phyloP scores from a whole-genome alignment of 176 grass and related monocot genomes.

The Eragrostis curvula region DNA sequence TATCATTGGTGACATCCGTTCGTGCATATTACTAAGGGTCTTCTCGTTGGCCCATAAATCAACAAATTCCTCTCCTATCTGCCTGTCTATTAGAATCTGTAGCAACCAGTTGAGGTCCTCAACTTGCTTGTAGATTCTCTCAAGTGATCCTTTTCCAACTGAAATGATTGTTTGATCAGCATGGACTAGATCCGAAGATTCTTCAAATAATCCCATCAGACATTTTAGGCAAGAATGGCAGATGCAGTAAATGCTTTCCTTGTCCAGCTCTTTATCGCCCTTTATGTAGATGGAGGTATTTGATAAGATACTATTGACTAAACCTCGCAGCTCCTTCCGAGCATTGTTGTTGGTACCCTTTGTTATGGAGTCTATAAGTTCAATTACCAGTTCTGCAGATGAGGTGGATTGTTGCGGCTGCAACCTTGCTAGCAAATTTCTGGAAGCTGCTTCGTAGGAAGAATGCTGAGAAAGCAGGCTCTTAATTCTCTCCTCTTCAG shows the following conservation, averaged over 20 bases:
- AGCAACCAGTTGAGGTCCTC: slow-evolving; percentile 85
- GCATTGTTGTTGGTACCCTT: slow-evolving; percentile 74
- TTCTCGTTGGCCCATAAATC: slow-evolving; percentile 68
- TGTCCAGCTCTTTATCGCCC: slow-evolving; percentile 55
- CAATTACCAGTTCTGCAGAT: slow-evolving; percentile 60
- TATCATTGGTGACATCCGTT: slow-evolving; percentile 67
- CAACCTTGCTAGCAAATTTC: slow-evolving; percentile 64
- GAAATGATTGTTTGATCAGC: slow-evolving; percentile 37
- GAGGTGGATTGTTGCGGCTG: slow-evolving; percentile 40
- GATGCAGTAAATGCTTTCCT: slow-evolving; percentile 64
- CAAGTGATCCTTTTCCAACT: slow-evolving; percentile 51
- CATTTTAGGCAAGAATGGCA: slow-evolving; percentile 75
- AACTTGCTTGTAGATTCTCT: slow-evolving; percentile 72
- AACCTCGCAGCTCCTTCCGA: slow-evolving; percentile 66
- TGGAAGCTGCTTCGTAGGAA: slow-evolving; percentile 50
- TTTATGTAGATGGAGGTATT: slow-evolving; percentile 68
- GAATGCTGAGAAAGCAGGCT: slow-evolving; percentile 60
- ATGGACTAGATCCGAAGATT: slow-evolving; percentile 43
- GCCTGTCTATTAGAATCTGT: slow-evolving; percentile 76
- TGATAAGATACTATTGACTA: slow-evolving; percentile 73
- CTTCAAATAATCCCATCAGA: slow-evolving; percentile 76
- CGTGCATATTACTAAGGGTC: slow-evolving; percentile 55
- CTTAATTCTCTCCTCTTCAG: slow-evolving; percentile 79
- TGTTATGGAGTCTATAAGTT: slow-evolving; percentile 74
- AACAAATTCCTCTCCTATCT: slow-evolving; percentile 83